Evolutionary conservation across 2,329 filamentous ascomycete genomes (phyloP), one percentile per base, ranked within the genome.

Genomic region (Rhynchosporium agropyri): DNA sequence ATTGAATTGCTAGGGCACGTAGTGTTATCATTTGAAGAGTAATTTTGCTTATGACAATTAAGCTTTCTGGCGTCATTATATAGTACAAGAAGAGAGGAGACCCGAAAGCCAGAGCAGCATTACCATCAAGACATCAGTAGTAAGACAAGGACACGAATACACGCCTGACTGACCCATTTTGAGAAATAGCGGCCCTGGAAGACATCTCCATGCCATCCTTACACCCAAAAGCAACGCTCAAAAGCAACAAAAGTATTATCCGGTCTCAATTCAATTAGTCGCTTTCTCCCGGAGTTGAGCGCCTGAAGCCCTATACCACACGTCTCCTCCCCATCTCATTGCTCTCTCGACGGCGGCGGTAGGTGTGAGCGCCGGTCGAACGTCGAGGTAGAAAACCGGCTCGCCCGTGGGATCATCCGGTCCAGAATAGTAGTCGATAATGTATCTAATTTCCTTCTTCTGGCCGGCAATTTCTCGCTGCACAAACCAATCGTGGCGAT

Each of bases 401-500:
- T 97, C 92, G 38, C 93, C 95, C 0, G 86, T 90, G 2, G 89
- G 86, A 38, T 74, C 72, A 1, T 90, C 89, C 29, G 88, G 87
- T 5, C 88, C 94, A 40, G 89, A 89, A 77, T 98, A 98, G 78
- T 97, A 98, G 77, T 99, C 95, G 75, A 99, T 99, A 61, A 99
- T 87, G 76, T 99, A 99, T 72, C 95, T 86, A 51, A 97, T 81
- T 79, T 97, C 89, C 74, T 88, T 89, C 71, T 80, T 82, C 63
- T 87, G 75, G 33, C 90, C 91, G 60, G 87, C 81, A 55, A 84
- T 77, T 40, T 89, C 83, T 66, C 95, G 84, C 68, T 90, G 84
- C 48, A 99, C 90, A 74, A 89, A 98, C 95, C 95, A 99, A 76
- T 99, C 95, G 75, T 99, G 95, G 65, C 95, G 87, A 77, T 99